phyloP scores from a whole-genome alignment of 2,329 filamentous ascomycete genomes.

The Talaromyces albobiverticillius region DNA sequence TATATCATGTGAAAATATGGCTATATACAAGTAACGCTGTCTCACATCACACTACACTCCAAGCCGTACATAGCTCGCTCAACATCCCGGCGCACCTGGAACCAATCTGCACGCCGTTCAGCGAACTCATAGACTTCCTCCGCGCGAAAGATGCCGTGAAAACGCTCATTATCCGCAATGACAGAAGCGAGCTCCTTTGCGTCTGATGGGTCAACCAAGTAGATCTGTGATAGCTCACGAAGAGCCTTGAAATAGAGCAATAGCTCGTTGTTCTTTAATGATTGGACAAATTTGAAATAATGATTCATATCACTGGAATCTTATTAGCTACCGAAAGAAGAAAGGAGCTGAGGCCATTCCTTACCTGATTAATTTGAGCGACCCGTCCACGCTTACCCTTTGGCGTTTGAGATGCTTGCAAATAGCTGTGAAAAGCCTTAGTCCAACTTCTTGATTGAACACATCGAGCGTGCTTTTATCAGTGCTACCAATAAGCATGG shows the following conservation, averaged over 20 bases:
- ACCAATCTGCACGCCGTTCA: conserved; percentile 92
- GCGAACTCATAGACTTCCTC: conserved; percentile 99
- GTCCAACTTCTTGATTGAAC: conserved; percentile 95
- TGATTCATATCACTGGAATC: conserved; percentile 79
- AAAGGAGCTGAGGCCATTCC: background rate
- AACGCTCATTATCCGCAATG: conserved; percentile 87
- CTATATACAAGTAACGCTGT: background rate
- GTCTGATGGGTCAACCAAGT: conserved; percentile 80
- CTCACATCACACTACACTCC: conserved; percentile 79
- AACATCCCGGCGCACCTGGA: conserved; percentile 79
- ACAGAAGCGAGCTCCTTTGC: conserved; percentile 94
- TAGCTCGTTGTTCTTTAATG: conserved; percentile 77
- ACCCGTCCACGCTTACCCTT: conserved; percentile 82
- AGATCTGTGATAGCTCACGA: conserved; percentile 90
- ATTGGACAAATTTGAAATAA: conserved; percentile 80
- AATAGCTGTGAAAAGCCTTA: conserved; percentile 84
- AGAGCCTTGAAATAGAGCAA: conserved; percentile 88
- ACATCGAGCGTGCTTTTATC: conserved; percentile 98
- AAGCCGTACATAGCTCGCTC: conserved; percentile 97
- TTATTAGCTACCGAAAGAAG: background rate
- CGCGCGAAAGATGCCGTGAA: conserved; percentile 86
- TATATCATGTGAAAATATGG: background rate
- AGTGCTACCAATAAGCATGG: conserved; percentile 89
- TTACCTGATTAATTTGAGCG: conserved; percentile 79
- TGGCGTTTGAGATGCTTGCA: conserved; percentile 98